Evolutionary conservation across 164 flowering plant genomes (phyloP).

Genomic region (Buxus sempervirens): DNA sequence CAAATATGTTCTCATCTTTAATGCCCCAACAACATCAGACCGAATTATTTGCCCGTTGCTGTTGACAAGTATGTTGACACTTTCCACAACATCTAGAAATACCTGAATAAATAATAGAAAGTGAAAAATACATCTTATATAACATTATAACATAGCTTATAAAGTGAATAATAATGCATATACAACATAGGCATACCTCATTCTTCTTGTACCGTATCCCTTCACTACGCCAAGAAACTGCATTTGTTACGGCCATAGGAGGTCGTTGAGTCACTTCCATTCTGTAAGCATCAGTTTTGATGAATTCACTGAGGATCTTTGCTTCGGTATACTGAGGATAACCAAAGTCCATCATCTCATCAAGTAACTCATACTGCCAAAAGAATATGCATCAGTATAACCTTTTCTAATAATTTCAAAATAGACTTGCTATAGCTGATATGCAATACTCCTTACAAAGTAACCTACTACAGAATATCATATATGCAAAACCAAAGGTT

Average conservation of each 20-base stretch:
- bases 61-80: conserved; percentile 96
- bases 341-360: conserved; percentile 99
- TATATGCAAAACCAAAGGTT: not conserved
- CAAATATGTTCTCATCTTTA: conserved; percentile 96
- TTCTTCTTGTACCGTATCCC: conserved; percentile 96
- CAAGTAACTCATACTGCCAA: conserved; percentile 92
- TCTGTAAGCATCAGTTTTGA: conserved; percentile 98
- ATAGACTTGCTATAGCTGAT: not conserved
- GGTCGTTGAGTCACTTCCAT: conserved; percentile 98
- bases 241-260: conserved; percentile 99
- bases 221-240: conserved; percentile 99
- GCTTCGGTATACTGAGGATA: conserved; percentile 99
- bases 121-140: too few relatives aligned
- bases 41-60: conserved; percentile 95
- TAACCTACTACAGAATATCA: not conserved
- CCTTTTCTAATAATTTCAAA: not conserved
- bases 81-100: conserved; percentile 96
- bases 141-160: too few relatives aligned
- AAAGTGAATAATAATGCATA: not conserved
- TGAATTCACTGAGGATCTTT: conserved; percentile 93
- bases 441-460: not conserved
- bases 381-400: conserved; percentile 13
- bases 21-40: conserved; percentile 96
- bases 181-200: conserved; percentile 53
- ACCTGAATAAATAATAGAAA: conserved; percentile 44